Percentiles rank a stretch among this genome's conserved stretches.
Conservation (phyloP, 495 filamentous ascomycete species). For the Penicillium pancosmium region DNA sequence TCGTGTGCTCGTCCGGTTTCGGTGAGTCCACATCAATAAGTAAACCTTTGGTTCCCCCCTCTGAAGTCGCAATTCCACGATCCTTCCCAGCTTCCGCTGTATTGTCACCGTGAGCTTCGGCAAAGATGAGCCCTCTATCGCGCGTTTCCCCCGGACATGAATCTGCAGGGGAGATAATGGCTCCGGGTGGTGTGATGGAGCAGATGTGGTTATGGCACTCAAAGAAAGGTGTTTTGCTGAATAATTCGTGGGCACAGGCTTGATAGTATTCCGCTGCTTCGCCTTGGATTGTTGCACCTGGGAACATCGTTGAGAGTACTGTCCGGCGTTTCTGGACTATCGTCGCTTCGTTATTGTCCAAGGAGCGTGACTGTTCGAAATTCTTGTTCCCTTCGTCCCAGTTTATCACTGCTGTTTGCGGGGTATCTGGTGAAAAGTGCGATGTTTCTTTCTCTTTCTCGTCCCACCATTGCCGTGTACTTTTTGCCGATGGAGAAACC, state of each 20-base stretch:
- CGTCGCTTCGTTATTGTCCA: constrained; percentile 4
- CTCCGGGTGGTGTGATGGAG: constrained; percentile 33
- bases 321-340: constrained; percentile 15
- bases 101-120: background rate
- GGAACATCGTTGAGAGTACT: constrained; percentile 31
- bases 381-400: constrained; percentile 28
- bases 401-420: constrained; percentile 25
- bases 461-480: constrained; percentile 37
- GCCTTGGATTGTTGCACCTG: constrained; percentile 37
- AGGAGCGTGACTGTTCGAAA: constrained; percentile 19
- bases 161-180: background rate
- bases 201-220: constrained; percentile 53
- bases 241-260: constrained; percentile 53
- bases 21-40: constrained; percentile 41
- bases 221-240: constrained; percentile 52
- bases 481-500: constrained; percentile 34
- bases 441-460: constrained; percentile 24
- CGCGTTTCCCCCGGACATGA: constrained; percentile 5
- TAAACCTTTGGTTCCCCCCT: constrained; percentile 10
- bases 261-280: constrained; percentile 57
- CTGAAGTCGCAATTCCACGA: background rate
- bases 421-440: constrained; percentile 32
- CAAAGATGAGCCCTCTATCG: background rate
- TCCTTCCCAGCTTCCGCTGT: background rate
- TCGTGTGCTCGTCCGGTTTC: background rate